A percentile compares a stretch with the other conserved stretches of the same genome.
phyloP scores from a whole-genome alignment of 2,329 filamentous ascomycete genomes.

The Scytalidium sp. region DNA sequence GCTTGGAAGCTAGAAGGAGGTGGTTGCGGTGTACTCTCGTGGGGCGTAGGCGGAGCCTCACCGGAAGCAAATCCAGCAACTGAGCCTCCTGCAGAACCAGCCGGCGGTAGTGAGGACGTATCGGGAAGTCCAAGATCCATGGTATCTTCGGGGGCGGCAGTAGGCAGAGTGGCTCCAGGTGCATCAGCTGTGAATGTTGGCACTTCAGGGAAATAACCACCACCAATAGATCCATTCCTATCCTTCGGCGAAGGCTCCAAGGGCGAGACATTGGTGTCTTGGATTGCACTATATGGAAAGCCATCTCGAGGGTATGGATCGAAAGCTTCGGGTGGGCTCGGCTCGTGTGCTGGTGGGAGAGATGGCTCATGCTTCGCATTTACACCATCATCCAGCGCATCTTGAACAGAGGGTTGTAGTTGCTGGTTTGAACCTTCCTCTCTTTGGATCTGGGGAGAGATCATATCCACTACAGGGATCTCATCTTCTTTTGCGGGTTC shows the following conservation, averaged over 20 bases:
- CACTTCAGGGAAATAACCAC: constrained; percentile 54
- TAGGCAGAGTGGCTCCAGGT: constrained; percentile 19
- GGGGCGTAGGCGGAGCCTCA: constrained; percentile 27
- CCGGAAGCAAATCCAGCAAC: background rate
- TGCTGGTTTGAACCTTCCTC: constrained; percentile 44
- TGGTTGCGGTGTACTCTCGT: constrained; percentile 13
- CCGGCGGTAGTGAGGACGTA: constrained; percentile 18
- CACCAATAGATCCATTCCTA: constrained; percentile 47
- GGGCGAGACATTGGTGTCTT: constrained; percentile 46
- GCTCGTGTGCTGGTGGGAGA: constrained; percentile 12
- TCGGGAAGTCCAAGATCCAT: constrained; percentile 22
- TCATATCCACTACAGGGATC: constrained; percentile 51
- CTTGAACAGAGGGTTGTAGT: constrained; percentile 44
- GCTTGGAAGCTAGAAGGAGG: constrained; percentile 16
- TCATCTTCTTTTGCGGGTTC: constrained; percentile 45
- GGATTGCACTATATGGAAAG: constrained; percentile 26
- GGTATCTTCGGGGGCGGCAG: constrained; percentile 20
- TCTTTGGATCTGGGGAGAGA: constrained; percentile 62
- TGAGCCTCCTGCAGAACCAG: constrained; percentile 8
- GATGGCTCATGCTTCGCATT: constrained; percentile 31
- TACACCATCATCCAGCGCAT: constrained; percentile 54
- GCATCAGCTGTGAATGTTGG: constrained; percentile 27
- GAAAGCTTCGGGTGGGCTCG: constrained; percentile 14
- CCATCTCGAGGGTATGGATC: constrained; percentile 31
- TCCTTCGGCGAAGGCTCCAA: constrained; percentile 40